Evolutionary conservation across 805 yeast genomes (phyloP).

Genomic region (Cyberlindnera petersonii): DNA sequence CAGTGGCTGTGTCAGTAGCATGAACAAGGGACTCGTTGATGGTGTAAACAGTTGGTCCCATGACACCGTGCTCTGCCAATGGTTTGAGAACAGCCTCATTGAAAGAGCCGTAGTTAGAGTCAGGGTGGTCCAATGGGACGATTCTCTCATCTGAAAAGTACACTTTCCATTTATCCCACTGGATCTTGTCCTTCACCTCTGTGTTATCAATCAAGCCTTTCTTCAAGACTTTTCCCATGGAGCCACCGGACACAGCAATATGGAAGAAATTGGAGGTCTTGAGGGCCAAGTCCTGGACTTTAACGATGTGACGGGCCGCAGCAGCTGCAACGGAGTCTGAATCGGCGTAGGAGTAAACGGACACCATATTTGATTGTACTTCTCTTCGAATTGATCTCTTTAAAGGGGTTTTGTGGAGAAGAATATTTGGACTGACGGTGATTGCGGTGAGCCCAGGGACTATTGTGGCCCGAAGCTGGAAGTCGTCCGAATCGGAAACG

Average conservation of each 20-base stretch:
- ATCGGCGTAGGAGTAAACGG: conserved; percentile 40
- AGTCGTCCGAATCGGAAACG: no score
- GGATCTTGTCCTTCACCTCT: conserved; percentile 39
- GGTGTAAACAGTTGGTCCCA: conserved; percentile 57
- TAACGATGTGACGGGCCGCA: conserved; percentile 60
- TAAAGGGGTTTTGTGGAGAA: background rate
- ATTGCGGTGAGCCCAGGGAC: no score
- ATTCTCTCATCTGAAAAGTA: conserved; percentile 89
- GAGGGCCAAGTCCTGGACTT: conserved; percentile 60
- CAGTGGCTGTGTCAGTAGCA: conserved; percentile 47
- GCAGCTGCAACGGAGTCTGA: conserved; percentile 59
- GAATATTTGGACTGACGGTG: no score
- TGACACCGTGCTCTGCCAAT: conserved; percentile 32
- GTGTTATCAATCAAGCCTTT: conserved; percentile 61
- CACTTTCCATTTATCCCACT: conserved; percentile 76
- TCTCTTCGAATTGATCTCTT: background rate
- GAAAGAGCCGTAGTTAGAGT: conserved; percentile 83
- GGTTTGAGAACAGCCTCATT: conserved; percentile 44
- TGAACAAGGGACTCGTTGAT: conserved; percentile 61
- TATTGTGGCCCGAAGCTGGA: no score
- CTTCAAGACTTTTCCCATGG: conserved; percentile 66
- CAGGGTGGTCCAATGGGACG: conserved; percentile 76
- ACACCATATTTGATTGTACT: conserved; percentile 29
- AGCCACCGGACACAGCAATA: conserved; percentile 89
- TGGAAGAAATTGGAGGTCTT: conserved; percentile 45